A percentile compares a stretch with the other conserved stretches of the same genome.
phyloP scores from a whole-genome alignment of 2,329 filamentous ascomycete genomes.

The Domatiomyces catenatus region DNA sequence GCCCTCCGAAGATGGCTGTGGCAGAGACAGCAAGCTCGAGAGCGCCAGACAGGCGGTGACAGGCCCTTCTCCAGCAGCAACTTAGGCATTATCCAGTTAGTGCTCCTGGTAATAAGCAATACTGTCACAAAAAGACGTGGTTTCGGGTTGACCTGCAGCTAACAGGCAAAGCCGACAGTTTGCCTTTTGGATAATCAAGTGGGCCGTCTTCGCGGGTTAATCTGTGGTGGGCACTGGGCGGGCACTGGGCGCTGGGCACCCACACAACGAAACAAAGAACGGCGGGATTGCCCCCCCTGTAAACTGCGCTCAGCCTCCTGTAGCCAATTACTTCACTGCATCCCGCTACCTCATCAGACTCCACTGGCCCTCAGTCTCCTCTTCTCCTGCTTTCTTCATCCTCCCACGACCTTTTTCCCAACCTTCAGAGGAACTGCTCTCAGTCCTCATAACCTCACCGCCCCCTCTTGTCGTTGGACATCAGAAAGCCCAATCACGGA shows the following conservation, averaged over 20 bases:
- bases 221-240: no score
- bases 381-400: neutral
- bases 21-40: neutral
- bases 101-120: neutral
- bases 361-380: neutral
- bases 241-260: neutral
- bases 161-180: neutral
- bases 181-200: neutral
- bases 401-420: neutral
- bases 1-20: neutral
- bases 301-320: neutral
- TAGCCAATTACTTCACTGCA: neutral
- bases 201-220: neutral
- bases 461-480: conserved; percentile 11
- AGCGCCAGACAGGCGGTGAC: neutral
- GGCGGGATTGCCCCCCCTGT: neutral
- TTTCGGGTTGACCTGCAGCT: neutral
- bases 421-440: neutral
- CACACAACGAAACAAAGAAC: neutral
- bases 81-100: no score
- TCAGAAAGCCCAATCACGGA: conserved; percentile 14
- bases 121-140: neutral
- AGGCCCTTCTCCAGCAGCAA: neutral
- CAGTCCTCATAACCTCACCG: conserved; percentile 3
- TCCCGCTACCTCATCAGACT: neutral